phyloP scores from a whole-genome alignment of 257 asterid genomes.

The Nicotiana benthamiana region DNA sequence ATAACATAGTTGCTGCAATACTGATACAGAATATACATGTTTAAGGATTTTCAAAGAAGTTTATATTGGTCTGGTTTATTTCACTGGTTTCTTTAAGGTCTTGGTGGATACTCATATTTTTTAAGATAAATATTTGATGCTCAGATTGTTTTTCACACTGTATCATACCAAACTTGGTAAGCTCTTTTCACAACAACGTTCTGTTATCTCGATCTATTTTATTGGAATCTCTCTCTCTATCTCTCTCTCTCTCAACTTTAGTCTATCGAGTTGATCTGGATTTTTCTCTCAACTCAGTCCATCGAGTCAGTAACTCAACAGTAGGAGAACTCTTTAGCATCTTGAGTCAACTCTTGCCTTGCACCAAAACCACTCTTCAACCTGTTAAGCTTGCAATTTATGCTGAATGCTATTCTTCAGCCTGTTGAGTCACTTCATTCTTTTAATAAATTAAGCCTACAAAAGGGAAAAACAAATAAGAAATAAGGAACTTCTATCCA shows the following conservation, averaged over 20 bases:
- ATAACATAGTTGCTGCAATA: not conserved
- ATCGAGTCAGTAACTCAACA: not conserved
- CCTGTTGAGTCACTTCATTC: not conserved
- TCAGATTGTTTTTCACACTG: not conserved
- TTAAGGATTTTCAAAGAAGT: not conserved
- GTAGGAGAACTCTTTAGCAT: not conserved
- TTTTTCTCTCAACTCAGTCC: not conserved
- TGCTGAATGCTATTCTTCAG: not conserved
- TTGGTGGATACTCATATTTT: too few relatives aligned
- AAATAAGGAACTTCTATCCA: not conserved
- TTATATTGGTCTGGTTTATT: not conserved
- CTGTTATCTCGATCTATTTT: not conserved
- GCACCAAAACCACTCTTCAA: not conserved
- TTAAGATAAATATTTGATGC: too few relatives aligned
- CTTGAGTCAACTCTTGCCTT: not conserved
- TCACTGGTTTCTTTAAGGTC: too few relatives aligned
- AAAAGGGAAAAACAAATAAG: not conserved
- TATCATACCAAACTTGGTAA: not conserved
- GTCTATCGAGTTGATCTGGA: not conserved
- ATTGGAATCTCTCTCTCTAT: not conserved
- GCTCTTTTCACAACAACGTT: not conserved
- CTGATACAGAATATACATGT: not conserved
- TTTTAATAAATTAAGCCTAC: not conserved
- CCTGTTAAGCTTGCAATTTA: not conserved
- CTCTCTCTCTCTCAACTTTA: not conserved